phyloP scores from a whole-genome alignment of 768 basidiomycete species.

The Tricholoma hemisulphureum region DNA sequence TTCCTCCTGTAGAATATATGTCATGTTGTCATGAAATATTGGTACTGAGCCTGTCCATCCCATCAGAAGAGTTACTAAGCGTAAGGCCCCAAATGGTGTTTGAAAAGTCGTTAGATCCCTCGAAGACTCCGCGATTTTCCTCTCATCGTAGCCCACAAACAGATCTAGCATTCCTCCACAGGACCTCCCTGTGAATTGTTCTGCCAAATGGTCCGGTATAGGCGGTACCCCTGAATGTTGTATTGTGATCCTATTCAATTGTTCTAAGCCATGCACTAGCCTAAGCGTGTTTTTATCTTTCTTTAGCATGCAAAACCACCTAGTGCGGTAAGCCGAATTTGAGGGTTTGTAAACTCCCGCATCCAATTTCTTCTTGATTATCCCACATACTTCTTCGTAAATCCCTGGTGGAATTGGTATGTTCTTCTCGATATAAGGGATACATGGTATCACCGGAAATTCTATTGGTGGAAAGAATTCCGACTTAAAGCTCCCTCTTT shows the following conservation, averaged over 20 bases:
- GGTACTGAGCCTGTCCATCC: slow-evolving; percentile 33
- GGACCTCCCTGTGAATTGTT: background rate
- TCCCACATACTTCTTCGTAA: slow-evolving; percentile 22
- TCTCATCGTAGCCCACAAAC: background rate
- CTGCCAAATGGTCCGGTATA: background rate
- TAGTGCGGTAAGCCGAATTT: slow-evolving; percentile 33
- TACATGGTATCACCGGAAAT: too few species aligned
- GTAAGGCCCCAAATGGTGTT: background rate
- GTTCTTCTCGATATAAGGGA: too few species aligned
- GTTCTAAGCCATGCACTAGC: slow-evolving; percentile 40
- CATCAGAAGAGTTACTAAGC: slow-evolving; percentile 9
- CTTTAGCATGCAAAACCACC: slow-evolving; percentile 40
- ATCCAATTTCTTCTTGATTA: slow-evolving; percentile 30
- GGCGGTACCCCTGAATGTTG: slow-evolving; percentile 20
- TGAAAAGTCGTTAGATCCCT: background rate
- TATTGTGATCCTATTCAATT: slow-evolving; percentile 37
- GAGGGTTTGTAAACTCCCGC: slow-evolving; percentile 38
- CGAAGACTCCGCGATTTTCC: background rate
- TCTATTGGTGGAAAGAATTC: too few species aligned
- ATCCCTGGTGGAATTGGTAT: too few species aligned
- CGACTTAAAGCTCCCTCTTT: too few species aligned
- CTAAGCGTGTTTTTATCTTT: slow-evolving; percentile 21
- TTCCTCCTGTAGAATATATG: slow-evolving; percentile 14
- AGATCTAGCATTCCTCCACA: background rate
- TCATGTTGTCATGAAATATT: slow-evolving; percentile 29